Base-by-base conservation (phyloP, 2,329 filamentous ascomycete species). In the Zalaria obscura region DNA sequence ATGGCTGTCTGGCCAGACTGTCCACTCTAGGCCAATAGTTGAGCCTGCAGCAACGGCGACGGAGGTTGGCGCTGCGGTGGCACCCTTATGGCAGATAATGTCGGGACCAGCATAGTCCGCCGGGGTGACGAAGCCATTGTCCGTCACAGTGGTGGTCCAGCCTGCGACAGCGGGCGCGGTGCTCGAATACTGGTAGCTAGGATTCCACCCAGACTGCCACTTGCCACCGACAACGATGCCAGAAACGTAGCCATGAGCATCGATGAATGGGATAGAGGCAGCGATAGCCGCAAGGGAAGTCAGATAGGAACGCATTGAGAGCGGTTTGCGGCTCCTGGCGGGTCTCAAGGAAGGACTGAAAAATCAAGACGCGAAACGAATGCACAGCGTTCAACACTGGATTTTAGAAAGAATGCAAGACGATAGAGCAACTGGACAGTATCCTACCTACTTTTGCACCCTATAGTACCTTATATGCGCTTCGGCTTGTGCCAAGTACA, bases 81-180 rank as follows among this genome's bases (percentile, higher is more conserved):
- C 53, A 9, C 38, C 33, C 50, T 61, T 62, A 50, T 61, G 59
- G 53, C 59, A 62, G 38, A 56, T 50, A 40, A 61, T 60, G 40
- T 58, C 54, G 5, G 38, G 38, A 18, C 42, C 46, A 25, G 39
- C 43, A 36, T 57, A 59, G 27, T 47, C 42, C 33, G 50, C 47
- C 3, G 57, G 57, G 25, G 48, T 44, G 25, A 61, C 52, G 43
- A 60, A 60, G 29, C 59, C 58, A 45, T 59, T 58, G 51, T 61
- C 58, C 18, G 55, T 50, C 44, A 60, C 59, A 38, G 55, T 49
- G 7, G 55, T 55, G 18, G 52, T 49, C 60, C 27, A 66, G 64
- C 46, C 55, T 58, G 47, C 63, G 58, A 50, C 76, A 36, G 64
- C 67, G 1, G 67, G 68, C 3, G 72, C 76, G 5, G 72, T 75